Conservation (phyloP, 2,329 filamentous ascomycete species). For the Lachnellula willkommii region DNA sequence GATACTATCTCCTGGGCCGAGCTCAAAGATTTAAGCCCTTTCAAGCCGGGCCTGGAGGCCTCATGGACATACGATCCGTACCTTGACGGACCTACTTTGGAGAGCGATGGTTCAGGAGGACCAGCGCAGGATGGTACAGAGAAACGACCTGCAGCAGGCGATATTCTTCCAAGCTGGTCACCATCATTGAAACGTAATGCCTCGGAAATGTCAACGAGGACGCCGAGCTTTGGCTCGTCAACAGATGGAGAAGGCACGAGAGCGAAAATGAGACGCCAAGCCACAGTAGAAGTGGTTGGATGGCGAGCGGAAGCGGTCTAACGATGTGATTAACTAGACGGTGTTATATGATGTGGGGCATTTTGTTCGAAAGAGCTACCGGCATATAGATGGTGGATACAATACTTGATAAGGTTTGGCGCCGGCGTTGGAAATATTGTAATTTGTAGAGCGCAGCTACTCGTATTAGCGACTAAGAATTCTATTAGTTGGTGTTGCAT, state of each 20-base stretch:
- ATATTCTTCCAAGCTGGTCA: constrained; percentile 34
- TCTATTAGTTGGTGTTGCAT: not conserved
- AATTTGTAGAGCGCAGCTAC: not conserved
- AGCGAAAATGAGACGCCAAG: constrained; percentile 25
- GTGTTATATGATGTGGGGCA: constrained; percentile 3
- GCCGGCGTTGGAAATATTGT: constrained; percentile 7
- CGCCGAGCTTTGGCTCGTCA: constrained; percentile 41
- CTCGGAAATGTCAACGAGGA: constrained; percentile 45
- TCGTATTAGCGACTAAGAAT: not conserved
- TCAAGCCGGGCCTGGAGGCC: constrained; percentile 48
- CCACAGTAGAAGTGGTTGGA: constrained; percentile 24
- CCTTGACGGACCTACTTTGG: constrained; percentile 40
- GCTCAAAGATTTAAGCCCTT: constrained; percentile 43
- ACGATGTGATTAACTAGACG: constrained; percentile 3
- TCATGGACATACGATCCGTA: constrained; percentile 49
- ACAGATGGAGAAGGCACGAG: constrained; percentile 27
- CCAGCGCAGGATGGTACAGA: constrained; percentile 1
- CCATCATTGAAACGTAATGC: constrained; percentile 44
- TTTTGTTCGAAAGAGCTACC: constrained; percentile 5
- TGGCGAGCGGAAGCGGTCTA: constrained; percentile 27
- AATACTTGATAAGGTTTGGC: constrained; percentile 12
- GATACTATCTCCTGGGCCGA: constrained; percentile 50
- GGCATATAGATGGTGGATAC: constrained; percentile 21
- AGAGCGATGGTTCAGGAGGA: constrained; percentile 14
- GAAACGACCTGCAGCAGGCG: constrained; percentile 40